Base-by-base conservation (phyloP, 2,329 filamentous ascomycete genomes). In the Colletotrichum costaricense region DNA sequence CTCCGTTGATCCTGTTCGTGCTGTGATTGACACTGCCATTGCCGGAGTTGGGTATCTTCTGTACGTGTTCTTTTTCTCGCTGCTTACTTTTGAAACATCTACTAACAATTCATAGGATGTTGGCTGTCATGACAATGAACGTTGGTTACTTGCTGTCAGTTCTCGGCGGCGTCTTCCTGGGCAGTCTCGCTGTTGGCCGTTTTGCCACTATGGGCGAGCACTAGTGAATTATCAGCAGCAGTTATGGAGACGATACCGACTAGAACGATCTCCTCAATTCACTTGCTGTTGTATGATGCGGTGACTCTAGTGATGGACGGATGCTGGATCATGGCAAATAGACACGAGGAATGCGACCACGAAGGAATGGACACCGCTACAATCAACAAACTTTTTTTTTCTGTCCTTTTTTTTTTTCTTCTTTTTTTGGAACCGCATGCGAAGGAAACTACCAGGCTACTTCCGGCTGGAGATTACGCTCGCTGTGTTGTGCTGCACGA, bases 41-140 rank as follows among this genome's bases (percentile, higher is more conserved):
- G 90, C 90, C n/a, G 94, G 91, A 8, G 89, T 97, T 57, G 93
- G 93, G 14, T 98, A 97, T 83, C 85, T 98, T 38, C 90, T 98
- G 95, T 97, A 85, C 89, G 94, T 91, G 42, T 6, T 19, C 33
- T 9, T 28, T 8, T 60, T 2, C 11, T 8, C 7, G 14, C 14
- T 19, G 5, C 33, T 12, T 35, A 5, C 11, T 12, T 35, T 35
- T 12, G 33, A n/a, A 16, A 65, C 11, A 55, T 16, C 30, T 33
- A 14, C 54, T 55, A 54, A 30, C 33, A 26, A 14, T 16, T 7
- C 0, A 8, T 22, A 98, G 95, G 73, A 98, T 98, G 95, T 85
- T 98, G 84, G 94, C 93, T 16, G 93, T 97, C 80, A 98, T 97
- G 94, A 95, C 94, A 1, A 91, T 94, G 86, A 97, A 97, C 78